These are phyloP conservation scores for Amanita polypyramis DNA, from an alignment of 768 basidiomycete genomes.

Conservation along the genomic window DNA sequence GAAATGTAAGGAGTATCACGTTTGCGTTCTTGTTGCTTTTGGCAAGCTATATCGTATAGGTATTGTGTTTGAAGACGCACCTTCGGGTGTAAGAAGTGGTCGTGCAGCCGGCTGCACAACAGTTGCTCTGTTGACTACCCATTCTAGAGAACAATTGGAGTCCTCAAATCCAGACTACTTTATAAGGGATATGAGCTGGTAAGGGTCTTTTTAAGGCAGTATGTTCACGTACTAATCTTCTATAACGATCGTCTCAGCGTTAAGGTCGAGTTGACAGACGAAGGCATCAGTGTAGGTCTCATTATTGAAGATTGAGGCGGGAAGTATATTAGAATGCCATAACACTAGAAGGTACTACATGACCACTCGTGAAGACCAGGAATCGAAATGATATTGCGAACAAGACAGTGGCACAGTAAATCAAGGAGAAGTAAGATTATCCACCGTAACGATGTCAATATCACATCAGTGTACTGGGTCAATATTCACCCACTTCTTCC, in stretches of 20 bases:
- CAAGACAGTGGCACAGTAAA: slow-evolving; percentile 1
- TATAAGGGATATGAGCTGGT: slow-evolving; percentile 65
- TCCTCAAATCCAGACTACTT: slow-evolving; percentile 56
- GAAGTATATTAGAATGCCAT: not conserved
- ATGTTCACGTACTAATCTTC: not conserved
- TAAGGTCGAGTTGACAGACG: not conserved
- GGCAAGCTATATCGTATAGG: slow-evolving; percentile 24
- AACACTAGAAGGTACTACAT: not conserved
- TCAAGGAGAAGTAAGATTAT: not conserved
- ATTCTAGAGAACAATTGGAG: slow-evolving; percentile 57
- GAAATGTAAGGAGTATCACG: slow-evolving; percentile 36
- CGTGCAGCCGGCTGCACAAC: slow-evolving; percentile 76
- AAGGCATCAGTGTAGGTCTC: slow-evolving; percentile 1
- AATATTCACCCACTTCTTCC: slow-evolving; percentile 46
- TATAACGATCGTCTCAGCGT: not conserved
- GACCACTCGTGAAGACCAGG: not conserved
- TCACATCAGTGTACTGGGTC: slow-evolving; percentile 10
- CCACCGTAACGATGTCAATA: not conserved
- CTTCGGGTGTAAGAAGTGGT: slow-evolving; percentile 74
- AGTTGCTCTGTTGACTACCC: slow-evolving; percentile 75
- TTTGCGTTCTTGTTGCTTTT: slow-evolving; percentile 6
- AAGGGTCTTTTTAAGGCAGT: slow-evolving; percentile 11
- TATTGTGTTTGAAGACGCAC: slow-evolving; percentile 89
- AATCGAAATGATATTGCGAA: slow-evolving; percentile 2
- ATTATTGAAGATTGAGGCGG: not conserved